Evolutionary conservation across 768 basidiomycete genomes (phyloP), one percentile per base, ranked within the genome.

Genomic region (Tricholoma hemisulphureum): DNA sequence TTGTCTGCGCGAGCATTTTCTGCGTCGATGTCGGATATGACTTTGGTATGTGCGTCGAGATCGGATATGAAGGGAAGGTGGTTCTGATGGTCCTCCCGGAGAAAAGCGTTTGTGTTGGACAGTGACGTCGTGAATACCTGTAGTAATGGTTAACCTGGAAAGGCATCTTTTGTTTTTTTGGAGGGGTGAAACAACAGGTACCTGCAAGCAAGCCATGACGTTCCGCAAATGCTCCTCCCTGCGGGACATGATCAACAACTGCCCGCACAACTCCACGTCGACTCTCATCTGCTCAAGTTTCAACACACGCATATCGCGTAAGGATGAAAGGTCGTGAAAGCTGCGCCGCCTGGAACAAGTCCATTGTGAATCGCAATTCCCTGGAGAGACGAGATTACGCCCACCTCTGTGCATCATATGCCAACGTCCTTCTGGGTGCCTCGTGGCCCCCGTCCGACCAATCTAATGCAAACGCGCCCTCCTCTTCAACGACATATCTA

Each of bases 201-300:
- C 88, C 66, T 82, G 75, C 31, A 90, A 75, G 63, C 83, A 85
- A 16, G 78, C 73, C 11, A 86, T 65, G 28, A 90, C 83, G 65
- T 88, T 87, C 54, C 73, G 75, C 32, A 93, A 73, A 68, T 92
- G 89, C 57, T 77, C 75, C 66, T 87, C 85, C 63, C 90, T 79
- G 41, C 90, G 75, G 31, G 73, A 75, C 83, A 91, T 83, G 61
- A 87, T 80, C 20, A 93, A 75, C 48, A 89, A 68, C 65, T 92
- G 87, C 4, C 87, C 88, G 65, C 87, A 87, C 14, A 93, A 76
- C 63, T 88, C 89, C 34, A 91, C 91, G 63, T 93, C 91, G 39
- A 89, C 83, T 51, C 79, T 81, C 88, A 93, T 89, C 63, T 81
- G 77, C 55, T 91, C 87, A 6, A 78, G 59, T 2, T 80, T 77